Conservation (phyloP, 2,329 filamentous ascomycete species). For the Diaporthe vaccinii region DNA sequence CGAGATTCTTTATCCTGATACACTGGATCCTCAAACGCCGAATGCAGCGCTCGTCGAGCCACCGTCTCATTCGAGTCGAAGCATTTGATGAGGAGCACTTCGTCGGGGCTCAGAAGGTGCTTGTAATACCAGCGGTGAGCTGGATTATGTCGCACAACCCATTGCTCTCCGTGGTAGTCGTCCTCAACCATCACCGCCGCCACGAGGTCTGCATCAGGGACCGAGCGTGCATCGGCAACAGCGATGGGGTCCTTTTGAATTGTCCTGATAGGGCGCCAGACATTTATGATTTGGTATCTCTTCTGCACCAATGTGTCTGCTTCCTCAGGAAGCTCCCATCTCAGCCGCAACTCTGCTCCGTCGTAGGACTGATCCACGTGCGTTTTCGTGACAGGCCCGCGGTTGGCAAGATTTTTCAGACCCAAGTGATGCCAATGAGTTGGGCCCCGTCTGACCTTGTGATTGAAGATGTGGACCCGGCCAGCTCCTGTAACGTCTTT, state of each 20-base stretch:
- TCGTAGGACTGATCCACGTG: slow-evolving; percentile 59
- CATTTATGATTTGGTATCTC: slow-evolving; percentile 58
- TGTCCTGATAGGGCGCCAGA: slow-evolving; percentile 63
- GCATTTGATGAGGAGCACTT: slow-evolving; percentile 73
- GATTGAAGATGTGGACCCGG: slow-evolving; percentile 34
- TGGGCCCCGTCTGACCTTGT: slow-evolving; percentile 67
- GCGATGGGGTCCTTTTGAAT: slow-evolving; percentile 59
- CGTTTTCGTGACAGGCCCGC: slow-evolving; percentile 61
- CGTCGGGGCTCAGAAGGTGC: slow-evolving; percentile 62
- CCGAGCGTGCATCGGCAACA: slow-evolving; percentile 54
- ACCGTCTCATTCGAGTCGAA: slow-evolving; percentile 63
- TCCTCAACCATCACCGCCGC: slow-evolving; percentile 54
- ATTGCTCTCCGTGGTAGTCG: slow-evolving; percentile 37
- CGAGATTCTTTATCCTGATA: slow-evolving; percentile 53
- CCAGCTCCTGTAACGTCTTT: slow-evolving; percentile 67
- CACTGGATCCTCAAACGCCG: slow-evolving; percentile 44
- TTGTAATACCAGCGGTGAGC: slow-evolving; percentile 63
- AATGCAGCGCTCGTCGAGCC: slow-evolving; percentile 47
- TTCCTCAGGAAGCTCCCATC: slow-evolving; percentile 43
- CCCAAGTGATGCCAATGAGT: slow-evolving; percentile 76
- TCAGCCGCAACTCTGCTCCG: slow-evolving; percentile 45
- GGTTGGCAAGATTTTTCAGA: slow-evolving; percentile 71
- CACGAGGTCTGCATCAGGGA: slow-evolving; percentile 56
- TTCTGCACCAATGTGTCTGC: slow-evolving; percentile 46
- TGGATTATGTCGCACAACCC: slow-evolving; percentile 21